Evolutionary conservation across 768 basidiomycete genomes (phyloP).

Genomic region (Pisolithus microcarpus): DNA sequence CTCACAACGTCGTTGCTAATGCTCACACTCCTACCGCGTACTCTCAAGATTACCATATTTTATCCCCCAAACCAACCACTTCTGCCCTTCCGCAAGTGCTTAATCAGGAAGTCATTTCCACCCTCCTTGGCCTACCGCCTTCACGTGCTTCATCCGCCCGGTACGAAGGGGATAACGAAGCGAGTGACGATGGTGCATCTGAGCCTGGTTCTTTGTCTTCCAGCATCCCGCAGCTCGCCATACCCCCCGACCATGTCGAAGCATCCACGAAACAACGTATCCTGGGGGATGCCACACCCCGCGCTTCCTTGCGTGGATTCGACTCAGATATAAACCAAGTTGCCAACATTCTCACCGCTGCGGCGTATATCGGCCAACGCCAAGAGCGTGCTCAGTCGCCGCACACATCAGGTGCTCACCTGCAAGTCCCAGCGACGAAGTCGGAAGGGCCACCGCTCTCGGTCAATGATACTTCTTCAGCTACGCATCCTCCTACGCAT

Average conservation of each 20-base stretch:
- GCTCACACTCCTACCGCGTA: slow-evolving; percentile 13
- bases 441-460: slow-evolving; percentile 1
- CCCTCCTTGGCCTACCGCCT: slow-evolving; percentile 49
- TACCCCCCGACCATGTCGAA: slow-evolving; percentile 17
- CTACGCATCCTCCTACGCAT: slow-evolving; percentile 6
- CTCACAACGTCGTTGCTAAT: slow-evolving; percentile 7
- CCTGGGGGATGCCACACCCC: slow-evolving; percentile 55
- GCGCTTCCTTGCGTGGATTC: slow-evolving; percentile 36
- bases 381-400: slow-evolving; percentile 8
- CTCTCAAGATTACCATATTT: slow-evolving; percentile 33
- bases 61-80: slow-evolving; percentile 51
- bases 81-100: slow-evolving; percentile 56
- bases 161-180: slow-evolving; percentile 56
- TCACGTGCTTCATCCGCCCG: slow-evolving; percentile 34
- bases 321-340: slow-evolving; percentile 28
- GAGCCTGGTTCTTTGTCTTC: slow-evolving; percentile 36
- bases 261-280: slow-evolving; percentile 12
- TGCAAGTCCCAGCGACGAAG: slow-evolving; percentile 1
- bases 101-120: slow-evolving; percentile 61
- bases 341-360: slow-evolving; percentile 20
- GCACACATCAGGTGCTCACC: slow-evolving; percentile 3
- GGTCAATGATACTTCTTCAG: background rate
- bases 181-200: slow-evolving; percentile 27
- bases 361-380: slow-evolving; percentile 6
- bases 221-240: slow-evolving; percentile 30